Conservation (phyloP, 106 monocot genomes). For the Apostasia shenzhenica region DNA sequence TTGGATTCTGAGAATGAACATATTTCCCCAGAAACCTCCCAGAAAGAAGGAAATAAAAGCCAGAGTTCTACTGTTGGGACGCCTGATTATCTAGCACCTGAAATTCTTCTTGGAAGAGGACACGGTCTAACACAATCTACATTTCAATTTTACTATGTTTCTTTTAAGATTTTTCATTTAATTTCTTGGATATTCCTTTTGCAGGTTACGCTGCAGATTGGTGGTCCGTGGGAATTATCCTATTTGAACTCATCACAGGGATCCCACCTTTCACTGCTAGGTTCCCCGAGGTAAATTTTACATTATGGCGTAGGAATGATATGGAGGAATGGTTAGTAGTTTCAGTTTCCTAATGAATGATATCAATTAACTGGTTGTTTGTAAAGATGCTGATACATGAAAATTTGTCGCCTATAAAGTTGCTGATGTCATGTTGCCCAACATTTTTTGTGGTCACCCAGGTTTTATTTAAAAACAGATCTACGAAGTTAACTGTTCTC, state of each 20-base stretch:
- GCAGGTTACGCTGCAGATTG: slow-evolving; percentile 69
- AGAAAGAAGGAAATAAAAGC: slow-evolving; percentile 11
- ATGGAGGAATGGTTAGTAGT: neutral
- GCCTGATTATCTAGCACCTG: slow-evolving; percentile 59
- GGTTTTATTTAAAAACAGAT: no score
- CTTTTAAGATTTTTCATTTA: neutral
- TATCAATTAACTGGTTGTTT: no score
- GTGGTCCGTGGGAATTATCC: slow-evolving; percentile 74
- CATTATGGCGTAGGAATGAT: neutral
- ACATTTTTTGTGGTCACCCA: no score
- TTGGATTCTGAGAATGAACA: slow-evolving; percentile 17
- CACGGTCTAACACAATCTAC: slow-evolving; percentile 29
- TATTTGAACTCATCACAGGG: slow-evolving; percentile 63
- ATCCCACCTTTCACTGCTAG: slow-evolving; percentile 56
- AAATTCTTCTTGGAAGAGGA: slow-evolving; percentile 60
- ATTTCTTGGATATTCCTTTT: neutral
- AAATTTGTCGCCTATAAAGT: no score
- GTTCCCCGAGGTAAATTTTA: slow-evolving; percentile 50
- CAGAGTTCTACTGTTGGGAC: slow-evolving; percentile 43
- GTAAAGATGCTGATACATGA: no score
- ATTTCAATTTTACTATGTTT: neutral
- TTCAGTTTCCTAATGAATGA: neutral
- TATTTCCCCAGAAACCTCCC: slow-evolving; percentile 4
- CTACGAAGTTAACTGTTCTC: no score
- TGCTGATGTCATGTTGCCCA: no score